A percentile compares a stretch with the other conserved stretches of the same genome.
These are phyloP conservation scores for Elongisporangium undulatum DNA, from an alignment of 352 stramenopile species.

Conservation along the genomic window DNA sequence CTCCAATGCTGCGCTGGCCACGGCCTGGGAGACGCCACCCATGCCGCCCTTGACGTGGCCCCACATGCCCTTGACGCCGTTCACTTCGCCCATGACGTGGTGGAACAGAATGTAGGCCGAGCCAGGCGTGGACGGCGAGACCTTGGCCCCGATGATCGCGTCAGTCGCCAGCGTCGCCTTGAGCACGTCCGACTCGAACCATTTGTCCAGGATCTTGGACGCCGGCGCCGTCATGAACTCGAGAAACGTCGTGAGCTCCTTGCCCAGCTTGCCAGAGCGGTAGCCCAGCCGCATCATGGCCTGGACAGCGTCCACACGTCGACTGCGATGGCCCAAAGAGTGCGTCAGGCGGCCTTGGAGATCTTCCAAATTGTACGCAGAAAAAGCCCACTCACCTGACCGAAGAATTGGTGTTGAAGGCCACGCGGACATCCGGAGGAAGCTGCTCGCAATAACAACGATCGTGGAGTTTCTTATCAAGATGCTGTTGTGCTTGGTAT, in stretches of 20 bases:
- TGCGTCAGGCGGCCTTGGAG: background rate
- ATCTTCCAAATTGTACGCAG: background rate
- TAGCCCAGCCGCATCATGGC: slow-evolving; percentile 63
- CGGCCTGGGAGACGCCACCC: slow-evolving; percentile 69
- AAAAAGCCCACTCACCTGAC: slow-evolving; percentile 21
- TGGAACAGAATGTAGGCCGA: slow-evolving; percentile 91
- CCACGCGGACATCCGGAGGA: slow-evolving; percentile 64
- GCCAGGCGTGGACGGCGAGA: slow-evolving; percentile 77
- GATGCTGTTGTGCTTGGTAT: background rate
- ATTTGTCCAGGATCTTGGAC: slow-evolving; percentile 85
- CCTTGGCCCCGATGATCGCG: slow-evolving; percentile 88
- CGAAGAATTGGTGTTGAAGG: slow-evolving; percentile 42
- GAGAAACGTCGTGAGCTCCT: slow-evolving; percentile 74
- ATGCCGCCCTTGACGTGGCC: slow-evolving; percentile 89
- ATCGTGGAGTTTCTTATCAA: too few relatives aligned
- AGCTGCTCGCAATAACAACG: slow-evolving; percentile 31
- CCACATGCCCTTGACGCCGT: slow-evolving; percentile 86
- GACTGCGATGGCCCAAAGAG: slow-evolving; percentile 18
- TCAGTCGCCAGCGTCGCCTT: slow-evolving; percentile 91
- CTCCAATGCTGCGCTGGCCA: slow-evolving; percentile 52
- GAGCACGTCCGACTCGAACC: slow-evolving; percentile 88
- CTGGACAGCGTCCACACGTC: slow-evolving; percentile 58
- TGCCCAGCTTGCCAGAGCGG: slow-evolving; percentile 58
- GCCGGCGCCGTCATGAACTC: slow-evolving; percentile 88
- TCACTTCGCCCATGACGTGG: slow-evolving; percentile 91